phyloP scores from a whole-genome alignment of 2,329 filamentous ascomycete genomes.

The Fusarium buxicola region DNA sequence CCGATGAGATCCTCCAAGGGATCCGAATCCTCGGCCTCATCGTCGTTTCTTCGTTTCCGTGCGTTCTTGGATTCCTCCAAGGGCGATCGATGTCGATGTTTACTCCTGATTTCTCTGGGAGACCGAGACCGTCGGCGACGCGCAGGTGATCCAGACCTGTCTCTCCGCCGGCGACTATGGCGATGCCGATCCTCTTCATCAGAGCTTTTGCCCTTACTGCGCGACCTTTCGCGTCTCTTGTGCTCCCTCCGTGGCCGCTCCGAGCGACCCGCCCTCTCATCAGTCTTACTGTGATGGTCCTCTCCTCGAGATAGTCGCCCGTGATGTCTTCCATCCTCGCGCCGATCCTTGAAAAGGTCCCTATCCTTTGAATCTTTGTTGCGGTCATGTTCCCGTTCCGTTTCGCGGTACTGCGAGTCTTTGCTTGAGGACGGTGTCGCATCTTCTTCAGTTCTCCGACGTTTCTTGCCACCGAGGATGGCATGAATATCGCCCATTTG shows the following conservation, averaged over 20 bases:
- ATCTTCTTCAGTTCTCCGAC: constrained; percentile 42
- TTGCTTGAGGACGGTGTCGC: constrained; percentile 30
- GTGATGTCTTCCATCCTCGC: constrained; percentile 34
- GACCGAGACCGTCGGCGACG: constrained; percentile 49
- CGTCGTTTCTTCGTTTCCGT: constrained; percentile 28
- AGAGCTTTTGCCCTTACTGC: constrained; percentile 22
- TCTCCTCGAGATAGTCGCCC: constrained; percentile 44
- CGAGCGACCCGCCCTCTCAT: constrained; percentile 24
- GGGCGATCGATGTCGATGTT: constrained; percentile 51
- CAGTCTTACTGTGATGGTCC: constrained; percentile 29
- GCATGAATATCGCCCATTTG: constrained; percentile 72
- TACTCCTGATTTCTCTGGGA: constrained; percentile 46
- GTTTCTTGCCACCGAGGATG: constrained; percentile 62
- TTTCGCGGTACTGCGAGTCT: constrained; percentile 27
- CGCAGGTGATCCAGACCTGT: constrained; percentile 45
- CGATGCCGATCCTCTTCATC: constrained; percentile 29
- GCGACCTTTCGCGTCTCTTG: constrained; percentile 33
- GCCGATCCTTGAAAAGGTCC: constrained; percentile 40
- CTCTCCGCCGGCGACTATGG: constrained; percentile 32
- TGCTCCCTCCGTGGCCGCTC: constrained; percentile 32
- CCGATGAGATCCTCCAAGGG: constrained; percentile 82
- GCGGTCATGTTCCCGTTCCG: constrained; percentile 10
- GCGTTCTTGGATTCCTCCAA: constrained; percentile 21
- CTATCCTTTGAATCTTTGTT: constrained; percentile 14
- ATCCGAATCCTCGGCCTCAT: constrained; percentile 65